Base-by-base conservation (phyloP, 2,329 filamentous ascomycete species). In the Hypoxylon sp. region DNA sequence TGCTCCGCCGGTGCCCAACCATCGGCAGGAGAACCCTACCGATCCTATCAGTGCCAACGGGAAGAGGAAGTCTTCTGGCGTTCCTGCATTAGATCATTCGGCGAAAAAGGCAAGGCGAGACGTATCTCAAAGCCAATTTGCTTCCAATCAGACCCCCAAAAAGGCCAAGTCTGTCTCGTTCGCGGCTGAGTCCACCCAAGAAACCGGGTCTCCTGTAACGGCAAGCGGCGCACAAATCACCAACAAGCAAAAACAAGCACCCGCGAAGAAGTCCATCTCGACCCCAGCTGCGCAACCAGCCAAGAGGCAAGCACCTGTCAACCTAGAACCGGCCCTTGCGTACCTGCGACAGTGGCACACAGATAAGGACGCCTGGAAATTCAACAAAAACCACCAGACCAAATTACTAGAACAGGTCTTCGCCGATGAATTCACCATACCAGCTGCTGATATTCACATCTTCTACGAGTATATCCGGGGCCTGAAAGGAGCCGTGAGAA, bases 311-410 rank as follows among this genome's bases (percentile, higher is more conserved):
- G 49, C 67, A 63, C 59, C 68, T 71, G 69, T 71, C 69, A 78
- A 82, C 55, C 72, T 86, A 46, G 78, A 82, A 35, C 81, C 86
- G 9, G 87, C 91, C 50, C 78, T 95, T 11, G 78, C 83, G 43
- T 97, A 97, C 69, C 81, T 97, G 32, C 79, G 79, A 35, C 84
- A 87, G 67, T 96, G 91, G 79, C 79, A 89, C 71, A 80, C 80
- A 46, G 80, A 85, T 54, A 85, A 85, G 50, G 76, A 80, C 7
- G 78, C 78, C 62, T 97, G 93, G 93, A 97, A 96, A 71, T 97
- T 97, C 77, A 96, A 95, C 76, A 97, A 97, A 75, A 92, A 91
- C 63, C 85, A 91, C 67, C 92, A 97, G 71, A 90, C 87, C 44
- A 84, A 90, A 62, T 78, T 97, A 8, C 82, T 97, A 67, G 93